Base-by-base conservation (phyloP, 2,329 filamentous ascomycete genomes). In the Diplodia scrobiculata region DNA sequence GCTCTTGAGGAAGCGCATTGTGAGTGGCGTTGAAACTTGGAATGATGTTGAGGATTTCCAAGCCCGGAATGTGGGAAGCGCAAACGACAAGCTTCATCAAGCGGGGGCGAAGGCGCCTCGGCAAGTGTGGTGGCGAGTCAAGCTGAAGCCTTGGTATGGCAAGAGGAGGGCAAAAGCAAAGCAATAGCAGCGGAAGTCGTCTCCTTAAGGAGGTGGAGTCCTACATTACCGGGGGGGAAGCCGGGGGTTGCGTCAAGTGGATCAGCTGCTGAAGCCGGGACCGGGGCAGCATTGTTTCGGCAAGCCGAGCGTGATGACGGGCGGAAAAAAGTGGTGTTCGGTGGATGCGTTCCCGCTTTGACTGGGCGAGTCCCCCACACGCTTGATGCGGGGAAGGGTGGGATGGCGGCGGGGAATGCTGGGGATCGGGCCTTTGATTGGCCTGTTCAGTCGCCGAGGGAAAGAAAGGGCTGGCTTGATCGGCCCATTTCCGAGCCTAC, bases 351-450 rank as follows among this genome's bases (percentile, higher is more conserved):
- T 45, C 14, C 58, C 58, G 50, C 58, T 60, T 60, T 59, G 36
- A 13, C n/a, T 47, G 36, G 13, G 14, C 36, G 14, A 45, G 7
- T 27, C 53, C 53, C 38, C 17, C 27, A 19, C 34, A 58, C 53
- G 53, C 21, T 3, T 29, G 55, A 60, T 62, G 58, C 58, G 58
- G 58, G 58, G 58, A 50, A 62, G 29, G 11, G 27, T 27, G 58
- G 45, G 41, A 36, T 17, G 34, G 36, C 21, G 45, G 41, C 17
- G 41, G 58, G 58, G 58, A 32, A 62, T 48, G 55, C 29, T 62
- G 41, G 41, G 36, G 27, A 32, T 9, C 13, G 19, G 19, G 34
- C 11, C 54, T 7, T 55, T 11, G 52, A 32, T 36, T 55, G 52
- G 52, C 19, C 52, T 38, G 32, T 38, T 55, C 52, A 36, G 19